Evolutionary conservation across 2,329 filamentous ascomycete species (phyloP).

Genomic region (Tolypocladium paradoxum): DNA sequence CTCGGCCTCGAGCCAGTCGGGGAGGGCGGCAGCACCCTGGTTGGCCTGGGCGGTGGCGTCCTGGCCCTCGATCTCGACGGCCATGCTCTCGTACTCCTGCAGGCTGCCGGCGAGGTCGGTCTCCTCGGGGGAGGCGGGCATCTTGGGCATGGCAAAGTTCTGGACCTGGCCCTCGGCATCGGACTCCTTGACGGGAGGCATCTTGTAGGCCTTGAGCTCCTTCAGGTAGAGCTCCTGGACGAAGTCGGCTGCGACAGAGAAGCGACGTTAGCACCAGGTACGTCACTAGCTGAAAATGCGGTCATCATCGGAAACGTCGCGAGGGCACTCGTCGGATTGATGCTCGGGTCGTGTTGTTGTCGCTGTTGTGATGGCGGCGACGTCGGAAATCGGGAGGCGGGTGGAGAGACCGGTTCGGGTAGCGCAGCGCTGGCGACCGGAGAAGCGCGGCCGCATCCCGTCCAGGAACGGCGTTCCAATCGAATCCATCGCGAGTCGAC

Average conservation of each 20-base stretch:
- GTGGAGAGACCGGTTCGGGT: neutral
- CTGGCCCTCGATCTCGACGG: constrained; percentile 89
- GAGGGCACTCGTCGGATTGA: neutral
- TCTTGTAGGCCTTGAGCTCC: constrained; percentile 94
- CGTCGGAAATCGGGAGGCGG: neutral
- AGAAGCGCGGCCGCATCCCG: constrained; percentile 1
- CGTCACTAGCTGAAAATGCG: neutral
- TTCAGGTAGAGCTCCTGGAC: constrained; percentile 96
- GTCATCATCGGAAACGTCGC: neutral
- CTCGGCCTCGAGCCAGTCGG: constrained; percentile 80
- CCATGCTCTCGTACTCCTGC: constrained; percentile 88
- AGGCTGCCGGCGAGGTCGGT: constrained; percentile 82
- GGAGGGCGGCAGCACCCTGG: constrained; percentile 44
- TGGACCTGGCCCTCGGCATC: constrained; percentile 88
- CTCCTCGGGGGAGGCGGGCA: constrained; percentile 87
- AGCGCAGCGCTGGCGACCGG: neutral
- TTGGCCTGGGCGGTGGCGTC: constrained; percentile 49
- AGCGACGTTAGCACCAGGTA: constrained; percentile 13
- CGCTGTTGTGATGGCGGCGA: constrained; percentile 1
- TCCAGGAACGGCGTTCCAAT: neutral
- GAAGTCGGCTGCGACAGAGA: constrained; percentile 62
- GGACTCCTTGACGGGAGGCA: constrained; percentile 67
- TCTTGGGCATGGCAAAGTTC: constrained; percentile 69
- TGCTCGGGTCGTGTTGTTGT: neutral
- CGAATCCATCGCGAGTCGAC: neutral